Percentiles rank a stretch among this genome's conserved stretches.
phyloP scores from a whole-genome alignment of 345 rosid genomes.

The Eucalyptus pauciflora region DNA sequence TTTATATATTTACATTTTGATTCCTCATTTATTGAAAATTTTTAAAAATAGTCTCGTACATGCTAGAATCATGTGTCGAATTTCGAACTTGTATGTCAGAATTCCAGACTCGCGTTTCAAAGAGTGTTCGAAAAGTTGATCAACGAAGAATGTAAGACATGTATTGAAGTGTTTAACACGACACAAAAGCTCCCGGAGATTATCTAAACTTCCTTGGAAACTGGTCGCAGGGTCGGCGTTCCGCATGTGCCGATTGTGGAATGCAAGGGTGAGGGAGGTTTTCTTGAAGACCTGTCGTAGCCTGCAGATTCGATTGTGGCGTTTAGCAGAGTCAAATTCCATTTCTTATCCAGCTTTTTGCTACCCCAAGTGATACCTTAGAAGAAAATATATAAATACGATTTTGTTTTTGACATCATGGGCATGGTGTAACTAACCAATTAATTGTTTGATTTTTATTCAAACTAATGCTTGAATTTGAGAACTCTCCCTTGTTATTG shows the following conservation, averaged over 20 bases:
- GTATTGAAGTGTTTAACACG: too few relatives aligned
- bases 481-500: background rate
- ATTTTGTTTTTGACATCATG: background rate
- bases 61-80: too few relatives aligned
- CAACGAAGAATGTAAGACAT: rapidly evolving
- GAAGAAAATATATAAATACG: background rate
- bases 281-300: background rate
- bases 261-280: background rate
- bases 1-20: too few relatives aligned
- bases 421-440: background rate
- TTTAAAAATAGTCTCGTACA: rapidly evolving
- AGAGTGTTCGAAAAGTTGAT: too few relatives aligned
- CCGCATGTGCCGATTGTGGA: background rate
- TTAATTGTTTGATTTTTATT: background rate
- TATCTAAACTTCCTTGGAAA: too few relatives aligned
- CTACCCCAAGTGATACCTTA: background rate
- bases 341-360: background rate
- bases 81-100: rapidly evolving
- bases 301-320: background rate
- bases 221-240: background rate
- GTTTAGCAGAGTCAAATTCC: background rate
- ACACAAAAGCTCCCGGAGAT: rapidly evolving
- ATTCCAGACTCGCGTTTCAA: rapidly evolving
- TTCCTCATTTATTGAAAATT: too few relatives aligned
- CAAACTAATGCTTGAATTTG: background rate